Evolutionary conservation across 164 flowering plant genomes (phyloP).

Genomic region (Malania oleifera): DNA sequence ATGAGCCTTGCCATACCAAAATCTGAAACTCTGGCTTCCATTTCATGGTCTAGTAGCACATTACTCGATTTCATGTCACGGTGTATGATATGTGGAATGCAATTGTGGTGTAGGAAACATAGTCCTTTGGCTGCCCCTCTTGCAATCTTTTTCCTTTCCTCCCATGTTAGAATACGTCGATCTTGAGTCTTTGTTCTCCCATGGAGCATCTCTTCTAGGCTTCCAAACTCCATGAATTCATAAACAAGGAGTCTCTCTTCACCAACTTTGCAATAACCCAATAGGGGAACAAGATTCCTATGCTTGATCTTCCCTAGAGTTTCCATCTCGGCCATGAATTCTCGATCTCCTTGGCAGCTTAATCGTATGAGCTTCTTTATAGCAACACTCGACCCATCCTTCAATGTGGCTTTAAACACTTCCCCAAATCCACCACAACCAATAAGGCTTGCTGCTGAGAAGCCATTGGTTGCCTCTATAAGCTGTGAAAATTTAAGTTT

Average conservation of each 20-base stretch:
- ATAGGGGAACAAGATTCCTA: conserved; percentile 51
- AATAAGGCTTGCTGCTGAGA: conserved; percentile 62
- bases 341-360: conserved; percentile 67
- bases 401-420: conserved; percentile 60
- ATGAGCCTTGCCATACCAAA: conserved; percentile 80
- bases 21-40: conserved; percentile 73
- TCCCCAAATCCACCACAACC: conserved; percentile 76
- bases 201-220: conserved; percentile 69
- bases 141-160: conserved; percentile 61
- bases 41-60: conserved; percentile 51
- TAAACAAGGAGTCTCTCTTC: conserved; percentile 70
- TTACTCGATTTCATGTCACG: conserved; percentile 79
- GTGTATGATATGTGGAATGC: conserved; percentile 73
- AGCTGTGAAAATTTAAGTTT: conserved; percentile 67
- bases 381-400: conserved; percentile 68
- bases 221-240: conserved; percentile 68
- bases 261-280: conserved; percentile 74
- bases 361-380: conserved; percentile 59
- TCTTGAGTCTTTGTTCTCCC: conserved; percentile 30
- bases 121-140: conserved; percentile 70
- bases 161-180: conserved; percentile 55
- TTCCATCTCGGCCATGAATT: conserved; percentile 84
- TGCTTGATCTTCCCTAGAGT: conserved; percentile 75
- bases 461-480: conserved; percentile 69
- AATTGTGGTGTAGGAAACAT: conserved; percentile 67